Evolutionary conservation across 192 early-diverging fungal genomes (phyloP).

Genomic region (Allomyces arbusculus): DNA sequence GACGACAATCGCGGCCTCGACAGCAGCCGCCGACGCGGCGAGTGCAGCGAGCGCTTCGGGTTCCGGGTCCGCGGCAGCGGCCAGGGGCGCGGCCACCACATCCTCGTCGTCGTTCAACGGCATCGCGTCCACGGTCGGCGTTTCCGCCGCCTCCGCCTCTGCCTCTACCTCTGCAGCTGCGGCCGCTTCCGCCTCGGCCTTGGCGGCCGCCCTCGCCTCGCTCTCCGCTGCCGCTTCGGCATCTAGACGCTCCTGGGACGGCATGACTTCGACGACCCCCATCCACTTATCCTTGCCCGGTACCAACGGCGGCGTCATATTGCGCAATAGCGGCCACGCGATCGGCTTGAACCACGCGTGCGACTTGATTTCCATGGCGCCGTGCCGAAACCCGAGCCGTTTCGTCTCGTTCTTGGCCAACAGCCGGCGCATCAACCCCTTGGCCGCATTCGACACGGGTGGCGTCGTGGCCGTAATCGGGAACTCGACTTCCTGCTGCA

Average conservation of each 20-base stretch:
- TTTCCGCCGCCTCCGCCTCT: not conserved
- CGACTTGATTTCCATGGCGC: conserved; percentile 80
- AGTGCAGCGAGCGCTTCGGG: too few species aligned
- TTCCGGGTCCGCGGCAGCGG: too few species aligned
- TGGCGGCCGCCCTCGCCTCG: not conserved
- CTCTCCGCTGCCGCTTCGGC: not conserved
- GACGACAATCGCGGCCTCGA: too few species aligned
- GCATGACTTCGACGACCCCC: not conserved
- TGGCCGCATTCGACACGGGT: conserved; percentile 31
- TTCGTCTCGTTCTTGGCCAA: conserved; percentile 76
- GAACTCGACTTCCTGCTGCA: conserved; percentile 62
- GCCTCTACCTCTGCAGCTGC: not conserved
- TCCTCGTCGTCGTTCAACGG: not conserved
- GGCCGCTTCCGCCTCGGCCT: not conserved
- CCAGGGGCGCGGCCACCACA: not conserved
- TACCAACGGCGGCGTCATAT: conserved; percentile 66
- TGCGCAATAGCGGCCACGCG: conserved; percentile 81
- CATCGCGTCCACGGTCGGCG: not conserved
- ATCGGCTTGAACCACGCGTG: conserved; percentile 78
- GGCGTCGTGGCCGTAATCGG: conserved; percentile 28
- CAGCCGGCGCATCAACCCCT: conserved; percentile 59
- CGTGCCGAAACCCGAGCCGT: conserved; percentile 67
- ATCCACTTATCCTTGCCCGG: conserved; percentile 16
- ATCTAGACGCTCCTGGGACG: not conserved
- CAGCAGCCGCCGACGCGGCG: too few species aligned